These are phyloP conservation scores for Butyriboletus appendiculatus DNA, from an alignment of 1,284 basidiomycete genomes.

Conservation along the genomic window DNA sequence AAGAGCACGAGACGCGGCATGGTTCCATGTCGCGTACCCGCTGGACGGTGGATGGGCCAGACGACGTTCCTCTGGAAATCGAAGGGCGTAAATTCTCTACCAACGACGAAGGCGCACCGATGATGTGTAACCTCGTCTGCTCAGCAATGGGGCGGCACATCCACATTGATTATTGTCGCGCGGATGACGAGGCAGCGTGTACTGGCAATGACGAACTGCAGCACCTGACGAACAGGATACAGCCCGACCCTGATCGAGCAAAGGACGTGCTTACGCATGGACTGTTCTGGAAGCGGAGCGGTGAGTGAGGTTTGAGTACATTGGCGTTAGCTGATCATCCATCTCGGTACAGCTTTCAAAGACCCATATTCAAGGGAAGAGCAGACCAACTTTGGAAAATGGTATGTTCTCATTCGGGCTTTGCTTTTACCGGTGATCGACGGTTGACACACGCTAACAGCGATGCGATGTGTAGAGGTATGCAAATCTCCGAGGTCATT, in stretches of 20 bases:
- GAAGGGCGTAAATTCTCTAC: constrained; percentile 55
- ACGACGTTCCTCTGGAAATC: constrained; percentile 48
- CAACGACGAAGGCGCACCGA: constrained; percentile 62
- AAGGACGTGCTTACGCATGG: constrained; percentile 60
- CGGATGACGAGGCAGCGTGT: constrained; percentile 40
- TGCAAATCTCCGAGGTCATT: not conserved
- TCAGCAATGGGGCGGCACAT: constrained; percentile 53
- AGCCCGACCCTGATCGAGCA: constrained; percentile 44
- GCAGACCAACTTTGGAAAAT: constrained; percentile 52
- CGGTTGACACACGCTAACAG: constrained; percentile 30
- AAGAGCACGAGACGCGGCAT: constrained; percentile 62
- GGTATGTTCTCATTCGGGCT: constrained; percentile 34
- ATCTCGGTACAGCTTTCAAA: constrained; percentile 27
- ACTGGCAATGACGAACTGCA: constrained; percentile 42
- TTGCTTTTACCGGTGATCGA: not conserved
- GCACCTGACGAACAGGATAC: constrained; percentile 45
- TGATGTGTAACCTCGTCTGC: constrained; percentile 63
- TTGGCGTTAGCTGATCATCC: not conserved
- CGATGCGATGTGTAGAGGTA: constrained; percentile 52
- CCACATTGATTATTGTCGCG: constrained; percentile 59
- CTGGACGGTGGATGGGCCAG: constrained; percentile 57
- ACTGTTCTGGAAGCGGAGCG: constrained; percentile 57
- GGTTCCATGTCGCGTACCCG: constrained; percentile 60
- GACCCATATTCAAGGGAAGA: constrained; percentile 63
- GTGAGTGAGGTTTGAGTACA: constrained; percentile 28